A percentile compares a stretch with the other conserved stretches of the same genome.
phyloP scores from a whole-genome alignment of 1,284 basidiomycete species.

The Porogramme epimiltina region DNA sequence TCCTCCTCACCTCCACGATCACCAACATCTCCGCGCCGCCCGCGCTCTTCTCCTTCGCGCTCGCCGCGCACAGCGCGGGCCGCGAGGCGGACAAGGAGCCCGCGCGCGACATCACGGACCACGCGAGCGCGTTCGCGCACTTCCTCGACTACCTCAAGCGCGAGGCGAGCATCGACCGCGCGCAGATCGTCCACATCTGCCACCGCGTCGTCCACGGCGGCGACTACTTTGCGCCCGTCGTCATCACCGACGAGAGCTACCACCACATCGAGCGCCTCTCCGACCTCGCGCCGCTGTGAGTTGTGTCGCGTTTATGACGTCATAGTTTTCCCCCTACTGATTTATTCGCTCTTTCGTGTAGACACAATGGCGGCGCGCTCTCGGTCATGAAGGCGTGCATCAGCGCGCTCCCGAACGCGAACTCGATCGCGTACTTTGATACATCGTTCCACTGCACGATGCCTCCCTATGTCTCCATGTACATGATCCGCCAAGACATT shows the following conservation, averaged over 20 bases:
- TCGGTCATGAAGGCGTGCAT: slow-evolving; percentile 66
- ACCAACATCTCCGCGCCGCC: slow-evolving; percentile 60
- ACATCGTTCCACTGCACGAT: slow-evolving; percentile 83
- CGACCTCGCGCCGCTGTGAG: slow-evolving; percentile 80
- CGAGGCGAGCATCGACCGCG: slow-evolving; percentile 45
- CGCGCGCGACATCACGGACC: slow-evolving; percentile 47
- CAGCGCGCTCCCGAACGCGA: slow-evolving; percentile 59
- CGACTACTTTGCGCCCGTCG: slow-evolving; percentile 65
- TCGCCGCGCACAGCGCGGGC: slow-evolving; percentile 26
- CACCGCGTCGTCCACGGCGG: slow-evolving; percentile 87
- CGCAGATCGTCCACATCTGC: slow-evolving; percentile 56
- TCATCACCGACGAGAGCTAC: slow-evolving; percentile 63
- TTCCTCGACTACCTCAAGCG: slow-evolving; percentile 55
- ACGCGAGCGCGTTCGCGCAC: slow-evolving; percentile 64
- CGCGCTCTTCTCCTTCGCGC: slow-evolving; percentile 49
- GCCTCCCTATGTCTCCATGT: slow-evolving; percentile 73
- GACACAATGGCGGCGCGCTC: slow-evolving; percentile 65
- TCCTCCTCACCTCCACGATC: slow-evolving; percentile 52
- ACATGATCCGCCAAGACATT: slow-evolving; percentile 69
- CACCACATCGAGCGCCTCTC: slow-evolving; percentile 74
- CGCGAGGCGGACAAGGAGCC: slow-evolving; percentile 39
- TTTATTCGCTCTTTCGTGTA: slow-evolving; percentile 24
- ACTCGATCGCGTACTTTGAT: slow-evolving; percentile 79
- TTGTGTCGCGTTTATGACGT: slow-evolving; percentile 19
- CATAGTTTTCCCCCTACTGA: background rate